Percentiles rank a stretch among this genome's conserved stretches.
These are phyloP conservation scores for Infundibulicybe gibba DNA, from an alignment of 768 basidiomycete species.

Conservation along the genomic window DNA sequence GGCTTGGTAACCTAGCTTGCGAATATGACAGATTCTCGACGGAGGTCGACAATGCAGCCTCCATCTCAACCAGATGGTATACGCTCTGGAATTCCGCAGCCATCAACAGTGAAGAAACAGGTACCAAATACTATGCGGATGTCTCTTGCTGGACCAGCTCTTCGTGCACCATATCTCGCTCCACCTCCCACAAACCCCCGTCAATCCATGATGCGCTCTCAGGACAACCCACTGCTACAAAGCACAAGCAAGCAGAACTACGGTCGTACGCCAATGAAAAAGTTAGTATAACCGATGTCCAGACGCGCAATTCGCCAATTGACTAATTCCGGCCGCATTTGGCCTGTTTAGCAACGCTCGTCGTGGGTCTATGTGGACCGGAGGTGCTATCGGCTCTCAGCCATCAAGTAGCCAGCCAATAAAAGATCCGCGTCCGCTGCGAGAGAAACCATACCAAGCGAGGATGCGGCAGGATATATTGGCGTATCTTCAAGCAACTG, in stretches of 20 bases:
- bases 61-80: constrained; percentile 44
- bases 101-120: constrained; percentile 72
- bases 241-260: constrained; percentile 65
- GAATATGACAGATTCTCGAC: constrained; percentile 35
- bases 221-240: constrained; percentile 68
- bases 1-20: neutral
- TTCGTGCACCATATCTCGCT: constrained; percentile 48
- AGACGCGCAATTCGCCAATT: constrained; percentile 3
- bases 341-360: constrained; percentile 53
- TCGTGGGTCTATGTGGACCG: constrained; percentile 73
- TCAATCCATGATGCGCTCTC: constrained; percentile 67
- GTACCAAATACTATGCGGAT: constrained; percentile 52
- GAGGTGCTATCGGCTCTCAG: constrained; percentile 42
- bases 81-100: constrained; percentile 70
- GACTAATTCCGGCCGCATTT: constrained; percentile 1
- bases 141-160: constrained; percentile 76
- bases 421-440: constrained; percentile 77
- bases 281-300: constrained; percentile 35
- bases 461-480: constrained; percentile 78
- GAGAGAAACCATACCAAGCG: constrained; percentile 69
- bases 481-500: constrained; percentile 61
- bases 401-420: constrained; percentile 50
- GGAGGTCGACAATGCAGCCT: constrained; percentile 59
- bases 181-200: constrained; percentile 52
- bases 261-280: constrained; percentile 74